Conservation (phyloP, 2,329 filamentous ascomycete species). For the Fonsecaea erecta region DNA sequence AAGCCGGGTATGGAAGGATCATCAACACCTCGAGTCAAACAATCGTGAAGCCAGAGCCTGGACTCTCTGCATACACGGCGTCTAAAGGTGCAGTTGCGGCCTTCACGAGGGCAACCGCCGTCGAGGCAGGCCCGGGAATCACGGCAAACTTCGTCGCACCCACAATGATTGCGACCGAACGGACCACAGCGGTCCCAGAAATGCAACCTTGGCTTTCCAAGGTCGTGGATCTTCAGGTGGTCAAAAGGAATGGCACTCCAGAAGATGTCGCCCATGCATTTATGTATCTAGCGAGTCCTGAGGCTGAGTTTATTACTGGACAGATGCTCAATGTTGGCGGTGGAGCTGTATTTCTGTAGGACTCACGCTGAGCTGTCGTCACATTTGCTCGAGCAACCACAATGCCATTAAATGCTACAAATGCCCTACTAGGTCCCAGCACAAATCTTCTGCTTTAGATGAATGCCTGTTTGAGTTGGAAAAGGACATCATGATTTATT, state of each 20-base stretch:
- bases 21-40: conserved; percentile 12
- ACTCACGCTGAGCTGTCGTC: too few relatives aligned
- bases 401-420: too few relatives aligned
- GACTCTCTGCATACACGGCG: conserved; percentile 5
- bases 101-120: conserved; percentile 11
- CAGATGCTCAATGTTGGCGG: conserved; percentile 14
- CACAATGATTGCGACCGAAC: background rate
- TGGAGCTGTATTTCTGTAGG: conserved; percentile 3
- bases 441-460: too few relatives aligned
- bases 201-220: background rate
- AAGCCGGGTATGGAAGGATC: conserved; percentile 9
- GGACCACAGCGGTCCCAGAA: background rate
- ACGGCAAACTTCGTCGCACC: conserved; percentile 14
- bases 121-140: conserved; percentile 13
- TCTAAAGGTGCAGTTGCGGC: conserved; percentile 12
- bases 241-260: conserved; percentile 9
- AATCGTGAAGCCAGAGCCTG: background rate
- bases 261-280: conserved; percentile 10
- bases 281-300: conserved; percentile 10
- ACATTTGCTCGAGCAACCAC: too few relatives aligned
- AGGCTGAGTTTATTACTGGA: conserved; percentile 13
- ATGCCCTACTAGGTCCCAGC: too few relatives aligned
- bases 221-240: background rate
- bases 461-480: too few relatives aligned
- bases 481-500: too few relatives aligned